Percentiles rank a stretch among this genome's conserved stretches.
These are phyloP conservation scores for Termitomyces sp. DNA, from an alignment of 768 basidiomycete species.

Conservation along the genomic window DNA sequence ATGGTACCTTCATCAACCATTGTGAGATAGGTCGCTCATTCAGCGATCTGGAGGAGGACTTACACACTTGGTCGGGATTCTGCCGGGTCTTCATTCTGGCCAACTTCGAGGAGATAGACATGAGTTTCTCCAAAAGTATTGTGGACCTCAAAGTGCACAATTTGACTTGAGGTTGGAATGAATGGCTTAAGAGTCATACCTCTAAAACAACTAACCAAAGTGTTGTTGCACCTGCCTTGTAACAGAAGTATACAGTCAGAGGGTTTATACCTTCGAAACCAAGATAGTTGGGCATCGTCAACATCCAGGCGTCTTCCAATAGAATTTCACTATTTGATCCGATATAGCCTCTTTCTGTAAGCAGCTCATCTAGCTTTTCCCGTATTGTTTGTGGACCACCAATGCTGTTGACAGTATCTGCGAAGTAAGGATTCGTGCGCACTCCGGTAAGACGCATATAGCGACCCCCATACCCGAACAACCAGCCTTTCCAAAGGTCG, in stretches of 20 bases:
- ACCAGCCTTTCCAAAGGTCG: neutral
- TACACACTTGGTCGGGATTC: conserved; percentile 9
- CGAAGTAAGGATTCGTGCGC: neutral
- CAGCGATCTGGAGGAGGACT: neutral
- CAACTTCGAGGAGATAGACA: conserved; percentile 46
- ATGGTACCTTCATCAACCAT: conserved; percentile 33
- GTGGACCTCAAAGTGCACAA: conserved; percentile 40
- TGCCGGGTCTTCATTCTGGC: conserved; percentile 34
- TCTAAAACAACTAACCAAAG: neutral
- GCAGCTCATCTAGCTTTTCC: neutral
- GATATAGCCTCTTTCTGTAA: neutral
- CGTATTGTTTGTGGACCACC: neutral
- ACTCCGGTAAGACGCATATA: neutral
- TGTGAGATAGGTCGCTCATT: neutral
- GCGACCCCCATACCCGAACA: neutral
- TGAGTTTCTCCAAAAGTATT: conserved; percentile 74
- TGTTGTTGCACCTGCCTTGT: conserved; percentile 22
- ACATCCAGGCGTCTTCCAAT: conserved; percentile 57
- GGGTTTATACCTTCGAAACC: conserved; percentile 72
- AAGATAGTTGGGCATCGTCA: conserved; percentile 66
- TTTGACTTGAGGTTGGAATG: neutral
- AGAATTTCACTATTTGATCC: neutral
- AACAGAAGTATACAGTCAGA: conserved; percentile 62
- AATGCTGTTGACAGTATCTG: neutral
- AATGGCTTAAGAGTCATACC: neutral